Evolutionary conservation across 2,329 filamentous ascomycete genomes (phyloP).

Genomic region (Myriosclerotinia duriaeana): DNA sequence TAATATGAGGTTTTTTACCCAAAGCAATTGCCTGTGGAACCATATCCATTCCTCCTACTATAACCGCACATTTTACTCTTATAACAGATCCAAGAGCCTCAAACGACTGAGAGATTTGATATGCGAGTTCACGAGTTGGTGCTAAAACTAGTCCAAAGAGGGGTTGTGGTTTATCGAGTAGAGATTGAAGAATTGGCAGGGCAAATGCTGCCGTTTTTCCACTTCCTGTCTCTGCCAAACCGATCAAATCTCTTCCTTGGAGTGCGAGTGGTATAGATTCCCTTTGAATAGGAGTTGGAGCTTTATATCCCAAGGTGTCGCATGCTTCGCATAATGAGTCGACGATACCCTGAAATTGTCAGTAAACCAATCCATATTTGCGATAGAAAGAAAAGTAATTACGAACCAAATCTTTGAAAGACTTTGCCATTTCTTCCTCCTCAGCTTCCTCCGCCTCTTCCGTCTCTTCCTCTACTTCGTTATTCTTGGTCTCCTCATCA

Average conservation of each 20-base stretch:
- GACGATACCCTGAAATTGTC: slow-evolving; percentile 64
- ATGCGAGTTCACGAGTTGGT: slow-evolving; percentile 88
- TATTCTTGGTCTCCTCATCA: slow-evolving; percentile 1
- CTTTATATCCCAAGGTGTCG: slow-evolving; percentile 74
- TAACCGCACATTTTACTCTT: slow-evolving; percentile 78
- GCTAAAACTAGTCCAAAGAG: slow-evolving; percentile 88
- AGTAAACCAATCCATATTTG: not conserved
- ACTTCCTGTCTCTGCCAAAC: slow-evolving; percentile 89
- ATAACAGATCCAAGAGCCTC: slow-evolving; percentile 86
- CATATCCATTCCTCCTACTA: slow-evolving; percentile 96
- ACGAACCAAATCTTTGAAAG: slow-evolving; percentile 50
- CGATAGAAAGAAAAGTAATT: not conserved
- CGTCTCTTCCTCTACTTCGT: slow-evolving; percentile 22
- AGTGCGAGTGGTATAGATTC: slow-evolving; percentile 81
- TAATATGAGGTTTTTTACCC: slow-evolving; percentile 91
- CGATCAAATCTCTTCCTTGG: slow-evolving; percentile 81
- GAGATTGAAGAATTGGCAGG: slow-evolving; percentile 83
- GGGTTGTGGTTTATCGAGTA: slow-evolving; percentile 83
- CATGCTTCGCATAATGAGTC: slow-evolving; percentile 89
- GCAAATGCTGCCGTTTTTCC: slow-evolving; percentile 97
- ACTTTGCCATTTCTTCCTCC: slow-evolving; percentile 41
- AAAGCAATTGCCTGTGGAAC: slow-evolving; percentile 86
- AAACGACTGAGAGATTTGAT: slow-evolving; percentile 85
- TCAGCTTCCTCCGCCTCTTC: slow-evolving; percentile 25
- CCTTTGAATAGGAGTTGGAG: slow-evolving; percentile 84